Evolutionary conservation across 139 green algal species (phyloP), one percentile per base, ranked within the genome.

Genomic region (Micromonas pusilla): DNA sequence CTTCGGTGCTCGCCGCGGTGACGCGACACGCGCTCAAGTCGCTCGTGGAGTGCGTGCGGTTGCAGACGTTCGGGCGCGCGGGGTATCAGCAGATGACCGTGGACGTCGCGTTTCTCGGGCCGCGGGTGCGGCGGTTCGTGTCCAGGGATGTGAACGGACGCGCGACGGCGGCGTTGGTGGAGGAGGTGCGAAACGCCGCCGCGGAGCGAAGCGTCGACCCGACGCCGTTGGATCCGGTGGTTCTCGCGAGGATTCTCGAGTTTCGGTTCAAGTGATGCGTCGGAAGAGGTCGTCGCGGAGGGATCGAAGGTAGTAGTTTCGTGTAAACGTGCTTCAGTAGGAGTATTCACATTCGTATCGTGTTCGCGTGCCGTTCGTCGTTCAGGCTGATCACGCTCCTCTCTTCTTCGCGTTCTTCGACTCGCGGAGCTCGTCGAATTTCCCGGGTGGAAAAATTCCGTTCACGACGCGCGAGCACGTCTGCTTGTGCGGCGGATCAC

Each of bases 1-100:
- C 65, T 4, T 45, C 26, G 4, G 65, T 72, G 26, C 32, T 72
- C 3, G 32, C n/a, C 65, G 65, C 65, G 26, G 30, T 72, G 28
- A 72, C 33, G 4, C 36, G 38, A 39, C 30, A 13, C 28, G 65
- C 30, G 28, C 28, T 72, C 13, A 72, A 72, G 33, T 52, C 65
- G 13, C 38, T 52, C 65, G 28, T 39, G n/a, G 65, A 72, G 65
- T 72, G 65, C 65, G 65, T 39, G 3, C 65, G 65, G 33, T 13
- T 52, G 33, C 32, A 3, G 4, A 26, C 23, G 13, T 33, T 26
- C n/a, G 38, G 13, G 4, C 32, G 33, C n/a, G 36, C 23, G 23
- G 65, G 26, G 21, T 72, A 52, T 16, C 65, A 72, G 30, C 65
- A 72, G 30, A 23, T 45, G 26, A 13, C 26, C 4, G 28, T 45